Evolutionary conservation across 768 basidiomycete genomes (phyloP).

Genomic region (Auricularia sp.): DNA sequence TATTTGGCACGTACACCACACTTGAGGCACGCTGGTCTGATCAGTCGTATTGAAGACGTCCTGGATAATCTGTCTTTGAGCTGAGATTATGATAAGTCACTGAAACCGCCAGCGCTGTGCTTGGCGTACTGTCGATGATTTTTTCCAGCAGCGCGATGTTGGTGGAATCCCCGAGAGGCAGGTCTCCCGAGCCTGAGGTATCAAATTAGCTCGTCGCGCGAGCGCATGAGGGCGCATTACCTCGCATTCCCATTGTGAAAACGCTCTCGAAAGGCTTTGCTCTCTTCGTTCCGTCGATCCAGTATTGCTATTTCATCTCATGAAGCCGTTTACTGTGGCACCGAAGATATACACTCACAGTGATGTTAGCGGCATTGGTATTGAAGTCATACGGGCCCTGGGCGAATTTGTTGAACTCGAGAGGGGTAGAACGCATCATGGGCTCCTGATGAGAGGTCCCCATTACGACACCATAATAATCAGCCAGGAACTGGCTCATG

Average conservation of each 20-base stretch:
- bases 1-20: slow-evolving; percentile 33
- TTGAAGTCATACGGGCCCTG: slow-evolving; percentile 54
- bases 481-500: slow-evolving; percentile 51
- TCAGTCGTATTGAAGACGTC: slow-evolving; percentile 38
- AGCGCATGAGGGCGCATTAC: not conserved
- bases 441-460: slow-evolving; percentile 64
- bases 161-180: slow-evolving; percentile 40
- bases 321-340: not conserved
- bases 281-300: slow-evolving; percentile 46
- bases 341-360: slow-evolving; percentile 13
- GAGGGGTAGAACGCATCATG: slow-evolving; percentile 64
- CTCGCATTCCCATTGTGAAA: slow-evolving; percentile 64
- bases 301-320: slow-evolving; percentile 19
- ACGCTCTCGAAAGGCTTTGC: slow-evolving; percentile 52
- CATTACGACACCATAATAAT: slow-evolving; percentile 60
- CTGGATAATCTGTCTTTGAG: slow-evolving; percentile 47
- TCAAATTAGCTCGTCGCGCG: not conserved
- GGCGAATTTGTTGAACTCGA: slow-evolving; percentile 48
- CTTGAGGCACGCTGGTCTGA: slow-evolving; percentile 42
- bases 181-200: slow-evolving; percentile 26
- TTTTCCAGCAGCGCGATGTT: slow-evolving; percentile 45
- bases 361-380: slow-evolving; percentile 45
- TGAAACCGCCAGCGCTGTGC: not conserved
- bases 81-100: not conserved
- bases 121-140: slow-evolving; percentile 28